Conservation (phyloP, 139 green algal genomes). For the Chlamydomonas sphaeroides region DNA sequence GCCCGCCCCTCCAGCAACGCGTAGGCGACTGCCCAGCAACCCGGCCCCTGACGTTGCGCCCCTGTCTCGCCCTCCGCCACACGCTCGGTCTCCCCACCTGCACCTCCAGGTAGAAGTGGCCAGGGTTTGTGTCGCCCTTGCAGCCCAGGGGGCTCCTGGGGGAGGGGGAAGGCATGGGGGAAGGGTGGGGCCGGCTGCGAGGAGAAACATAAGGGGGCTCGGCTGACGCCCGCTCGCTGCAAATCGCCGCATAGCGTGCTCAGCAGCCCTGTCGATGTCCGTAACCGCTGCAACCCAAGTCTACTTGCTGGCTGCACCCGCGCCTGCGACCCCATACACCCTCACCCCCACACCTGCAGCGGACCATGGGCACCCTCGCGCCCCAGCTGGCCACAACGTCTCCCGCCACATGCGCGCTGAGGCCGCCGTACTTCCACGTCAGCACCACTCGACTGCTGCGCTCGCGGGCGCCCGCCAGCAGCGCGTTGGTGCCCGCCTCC, state of each 20-base stretch:
- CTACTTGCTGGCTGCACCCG: too few relatives aligned
- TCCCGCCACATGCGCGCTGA: slow-evolving; percentile 72
- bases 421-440: slow-evolving; percentile 77
- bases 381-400: slow-evolving; percentile 82
- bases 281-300: too few relatives aligned
- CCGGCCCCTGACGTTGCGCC: too few relatives aligned
- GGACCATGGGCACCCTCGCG: slow-evolving; percentile 58
- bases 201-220: too few relatives aligned
- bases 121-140: slow-evolving; percentile 41
- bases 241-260: too few relatives aligned
- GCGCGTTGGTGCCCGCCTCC: slow-evolving; percentile 52
- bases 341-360: slow-evolving; percentile 43
- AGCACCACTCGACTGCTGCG: slow-evolving; percentile 60
- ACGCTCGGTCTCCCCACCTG: too few relatives aligned
- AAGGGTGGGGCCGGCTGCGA: neutral
- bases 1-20: too few relatives aligned
- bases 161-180: neutral
- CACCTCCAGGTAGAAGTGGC: slow-evolving; percentile 63
- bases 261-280: too few relatives aligned
- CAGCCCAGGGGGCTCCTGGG: slow-evolving; percentile 38
- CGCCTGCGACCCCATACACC: too few relatives aligned
- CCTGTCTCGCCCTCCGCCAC: too few relatives aligned
- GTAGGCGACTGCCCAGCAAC: too few relatives aligned
- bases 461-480: slow-evolving; percentile 55
- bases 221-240: too few relatives aligned